Base-by-base conservation (phyloP, 768 basidiomycete species). In the Phanerodontia chrysosporium region DNA sequence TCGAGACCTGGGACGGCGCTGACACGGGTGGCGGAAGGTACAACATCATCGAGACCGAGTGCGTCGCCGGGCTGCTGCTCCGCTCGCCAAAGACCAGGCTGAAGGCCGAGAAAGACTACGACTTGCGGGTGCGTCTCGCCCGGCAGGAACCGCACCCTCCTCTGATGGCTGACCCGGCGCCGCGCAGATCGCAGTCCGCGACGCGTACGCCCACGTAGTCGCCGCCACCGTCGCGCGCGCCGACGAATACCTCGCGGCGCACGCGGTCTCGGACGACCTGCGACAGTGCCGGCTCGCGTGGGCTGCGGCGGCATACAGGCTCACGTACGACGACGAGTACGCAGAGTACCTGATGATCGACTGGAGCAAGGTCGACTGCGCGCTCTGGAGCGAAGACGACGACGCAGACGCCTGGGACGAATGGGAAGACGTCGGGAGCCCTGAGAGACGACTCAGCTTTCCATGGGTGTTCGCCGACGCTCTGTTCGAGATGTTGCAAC, bases 51-150 rank as follows among this genome's bases (percentile, higher is more conserved):
- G 60, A 58, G 32, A 44, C 30, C 2, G 60, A 62, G 35, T 62
- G 57, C 24, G 60, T 55, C 25, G 57, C 57, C 2, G 60, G 57
- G 10, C 22, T 62, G 3, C 35, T 62, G 39, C 45, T 58, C 3
- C 27, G 60, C n/a, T 61, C 60, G 8, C 60, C 55, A 21, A 32
- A 54, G 29, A 61, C 56, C 1, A 25, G 60, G 24, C 14, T 62
- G 8, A 58, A 45, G 39, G 45, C 55, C 5, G 51, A 54, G 35
- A 62, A 49, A 25, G 55, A 57, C 32, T 27, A 45, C 32, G 60
- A 61, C 18, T 27, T 57, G 2, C 48, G 60, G 16, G 55, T 57
- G 24, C 10, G 60, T 45, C 45, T 30, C 16, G 39, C 18, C 8
- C 39, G 4, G 18, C 39, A 9, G 39, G 16, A 8, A 10, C 39